These are phyloP conservation scores for Sugiyamaella floridensis DNA, from an alignment of 805 yeast genomes.

Conservation along the genomic window DNA sequence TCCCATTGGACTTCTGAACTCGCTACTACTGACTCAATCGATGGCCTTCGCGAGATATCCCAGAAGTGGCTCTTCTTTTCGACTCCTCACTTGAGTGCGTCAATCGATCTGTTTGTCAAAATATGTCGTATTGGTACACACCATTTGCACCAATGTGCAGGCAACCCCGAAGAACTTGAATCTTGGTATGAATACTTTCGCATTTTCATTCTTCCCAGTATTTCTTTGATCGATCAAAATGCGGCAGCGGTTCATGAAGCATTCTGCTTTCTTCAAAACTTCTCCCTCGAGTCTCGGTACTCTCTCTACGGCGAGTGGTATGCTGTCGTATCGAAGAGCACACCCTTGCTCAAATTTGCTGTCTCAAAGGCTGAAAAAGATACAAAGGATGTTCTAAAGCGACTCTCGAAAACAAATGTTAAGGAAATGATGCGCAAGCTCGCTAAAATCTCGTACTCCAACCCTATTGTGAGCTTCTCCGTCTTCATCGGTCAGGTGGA, in stretches of 20 bases:
- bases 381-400: constrained; percentile 68
- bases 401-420: constrained; percentile 76
- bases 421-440: constrained; percentile 63
- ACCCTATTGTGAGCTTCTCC: constrained; percentile 71
- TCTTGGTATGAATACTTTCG: constrained; percentile 61
- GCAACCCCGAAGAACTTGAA: constrained; percentile 15
- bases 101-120: constrained; percentile 45
- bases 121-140: constrained; percentile 55
- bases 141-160: constrained; percentile 19
- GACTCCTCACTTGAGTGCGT: constrained; percentile 49
- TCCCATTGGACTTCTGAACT: constrained; percentile 42
- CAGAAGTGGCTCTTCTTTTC: constrained; percentile 45
- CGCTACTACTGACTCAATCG: constrained; percentile 33
- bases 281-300: constrained; percentile 58
- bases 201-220: constrained; percentile 58
- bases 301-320: constrained; percentile 75
- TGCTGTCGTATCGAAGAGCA: constrained; percentile 49
- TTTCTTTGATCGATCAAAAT: constrained; percentile 47
- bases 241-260: constrained; percentile 57
- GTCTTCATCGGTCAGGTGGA: constrained; percentile 77
- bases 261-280: constrained; percentile 46
- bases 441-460: constrained; percentile 62
- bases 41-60: constrained; percentile 43
- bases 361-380: constrained; percentile 66
- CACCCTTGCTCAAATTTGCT: constrained; percentile 49